Evolutionary conservation across 495 filamentous ascomycete species (phyloP), one percentile per base, ranked within the genome.

Genomic region (Trichoderma parareesei): DNA sequence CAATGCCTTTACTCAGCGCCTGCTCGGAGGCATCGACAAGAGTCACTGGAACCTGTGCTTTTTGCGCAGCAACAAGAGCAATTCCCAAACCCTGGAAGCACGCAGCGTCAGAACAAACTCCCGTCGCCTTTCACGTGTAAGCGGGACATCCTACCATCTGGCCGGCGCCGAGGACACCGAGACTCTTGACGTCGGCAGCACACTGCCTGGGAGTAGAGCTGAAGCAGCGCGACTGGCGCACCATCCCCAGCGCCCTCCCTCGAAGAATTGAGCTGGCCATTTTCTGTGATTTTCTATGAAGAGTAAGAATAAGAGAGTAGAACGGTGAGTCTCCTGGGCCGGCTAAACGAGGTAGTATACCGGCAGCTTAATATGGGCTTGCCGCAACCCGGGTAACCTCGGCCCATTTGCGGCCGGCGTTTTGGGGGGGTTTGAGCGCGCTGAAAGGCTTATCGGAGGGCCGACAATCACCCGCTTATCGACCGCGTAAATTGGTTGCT

Each of bases 111-210:
- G 16, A 61, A 41, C 42, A 40, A 6, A 42, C 14, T 41, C 42
- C 38, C 18, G 20, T 41, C 60, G 27, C 2, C 27, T 27, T 63
- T 65, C 60, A 62, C 59, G 64, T 67, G 57, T 38, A 40, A 18
- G 65, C 11, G 13, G 13, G 33, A 27, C 53, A 38, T 10, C 6
- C 74, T 79, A 94, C 92, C 92, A 98, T 98, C 74, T 98, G 95
- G 18, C 95, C 95, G 60, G 93, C 94, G 65, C 95, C 95, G 69
- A 99, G 79, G 40, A 99, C 95, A 65, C 94, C 94, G 20, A 98
- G 78, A 63, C 85, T 88, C 78, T 93, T 95, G 57, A 98, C 90
- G 77, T 92, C 87, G 69, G 86, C 84, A 69, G 86, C 86, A 67
- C 77, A 74, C 57, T 79, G 77, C 40, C 74, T 73, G 41, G 78